phyloP scores from a whole-genome alignment of 345 rosid genomes.

The Linum trigynum region DNA sequence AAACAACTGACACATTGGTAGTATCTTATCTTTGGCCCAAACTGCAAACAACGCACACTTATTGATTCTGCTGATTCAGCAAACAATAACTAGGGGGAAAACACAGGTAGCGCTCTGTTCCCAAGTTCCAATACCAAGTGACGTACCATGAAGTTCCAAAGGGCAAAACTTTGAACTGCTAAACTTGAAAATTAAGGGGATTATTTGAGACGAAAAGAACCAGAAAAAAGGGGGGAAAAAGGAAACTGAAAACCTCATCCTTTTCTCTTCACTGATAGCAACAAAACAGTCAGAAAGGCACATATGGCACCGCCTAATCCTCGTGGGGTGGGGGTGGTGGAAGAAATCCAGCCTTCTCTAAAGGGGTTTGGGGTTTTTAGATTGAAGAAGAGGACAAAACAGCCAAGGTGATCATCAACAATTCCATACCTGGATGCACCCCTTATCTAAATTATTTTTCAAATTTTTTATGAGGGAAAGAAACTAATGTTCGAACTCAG shows the following conservation, averaged over 20 bases:
- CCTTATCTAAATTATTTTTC: neutral
- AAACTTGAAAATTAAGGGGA: neutral
- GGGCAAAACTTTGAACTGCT: conserved; percentile 5
- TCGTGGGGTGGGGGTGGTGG: conserved; percentile 1
- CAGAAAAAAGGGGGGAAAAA: neutral
- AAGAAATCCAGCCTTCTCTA: neutral
- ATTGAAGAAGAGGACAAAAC: conserved; percentile 5
- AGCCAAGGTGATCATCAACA: neutral
- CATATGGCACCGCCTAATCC: conserved; percentile 14
- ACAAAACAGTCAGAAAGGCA: conserved; percentile 10
- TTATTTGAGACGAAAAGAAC: neutral
- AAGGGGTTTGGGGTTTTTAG: neutral
- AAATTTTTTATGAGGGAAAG: no score
- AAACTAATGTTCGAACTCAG: no score
- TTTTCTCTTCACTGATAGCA: conserved; percentile 5
- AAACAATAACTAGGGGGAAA: neutral
- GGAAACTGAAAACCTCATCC: neutral
- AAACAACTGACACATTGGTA: conserved; percentile 8
- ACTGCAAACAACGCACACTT: conserved; percentile 5
- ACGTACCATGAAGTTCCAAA: conserved; percentile 3
- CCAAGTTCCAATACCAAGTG: conserved; percentile 22
- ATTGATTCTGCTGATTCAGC: conserved; percentile 12
- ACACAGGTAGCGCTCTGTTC: neutral
- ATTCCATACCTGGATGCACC: neutral
- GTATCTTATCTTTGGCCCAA: conserved; percentile 1